Conservation (phyloP, 1,284 basidiomycete genomes). For the Papiliotrema nemorosa region DNA sequence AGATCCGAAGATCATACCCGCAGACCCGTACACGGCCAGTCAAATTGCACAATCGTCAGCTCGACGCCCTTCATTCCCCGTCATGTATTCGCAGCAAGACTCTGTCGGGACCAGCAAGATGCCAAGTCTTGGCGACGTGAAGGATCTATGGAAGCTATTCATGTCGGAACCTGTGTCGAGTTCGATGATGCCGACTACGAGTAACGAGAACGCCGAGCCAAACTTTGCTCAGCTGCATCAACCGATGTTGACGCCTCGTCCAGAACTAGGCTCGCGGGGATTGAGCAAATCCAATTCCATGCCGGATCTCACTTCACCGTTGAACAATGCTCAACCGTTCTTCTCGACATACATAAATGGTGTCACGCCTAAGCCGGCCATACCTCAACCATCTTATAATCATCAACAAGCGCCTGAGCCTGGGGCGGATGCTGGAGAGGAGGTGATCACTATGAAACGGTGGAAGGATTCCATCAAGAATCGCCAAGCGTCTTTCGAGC, state of each 20-base stretch:
- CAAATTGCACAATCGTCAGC: slow-evolving; percentile 8
- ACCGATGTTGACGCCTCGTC: slow-evolving; percentile 21
- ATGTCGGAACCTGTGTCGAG: slow-evolving; percentile 28
- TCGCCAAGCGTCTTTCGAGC: slow-evolving; percentile 31
- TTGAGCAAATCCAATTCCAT: slow-evolving; percentile 43
- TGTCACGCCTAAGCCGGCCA: slow-evolving; percentile 20
- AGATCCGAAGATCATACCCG: slow-evolving; percentile 14
- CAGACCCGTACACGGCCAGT: slow-evolving; percentile 13
- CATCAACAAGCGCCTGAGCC: slow-evolving; percentile 7
- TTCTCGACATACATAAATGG: slow-evolving; percentile 21
- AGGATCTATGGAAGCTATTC: slow-evolving; percentile 44
- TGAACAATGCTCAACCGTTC: slow-evolving; percentile 12
- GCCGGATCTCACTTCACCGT: slow-evolving; percentile 37
- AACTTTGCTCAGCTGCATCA: neutral
- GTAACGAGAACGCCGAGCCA: neutral
- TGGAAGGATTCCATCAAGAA: slow-evolving; percentile 42
- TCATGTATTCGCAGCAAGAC: neutral
- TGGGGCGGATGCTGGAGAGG: slow-evolving; percentile 13
- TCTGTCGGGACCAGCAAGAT: slow-evolving; percentile 9
- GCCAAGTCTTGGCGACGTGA: slow-evolving; percentile 33
- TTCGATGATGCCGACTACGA: neutral
- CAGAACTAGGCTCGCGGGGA: slow-evolving; percentile 20
- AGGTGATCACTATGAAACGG: slow-evolving; percentile 11
- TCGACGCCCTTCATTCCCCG: slow-evolving; percentile 22
- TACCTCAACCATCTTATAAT: slow-evolving; percentile 16